Percentiles rank a stretch among this genome's conserved stretches.
These are phyloP conservation scores for Cichorium intybus DNA, from an alignment of 140 eudicot genomes.

Conservation along the genomic window DNA sequence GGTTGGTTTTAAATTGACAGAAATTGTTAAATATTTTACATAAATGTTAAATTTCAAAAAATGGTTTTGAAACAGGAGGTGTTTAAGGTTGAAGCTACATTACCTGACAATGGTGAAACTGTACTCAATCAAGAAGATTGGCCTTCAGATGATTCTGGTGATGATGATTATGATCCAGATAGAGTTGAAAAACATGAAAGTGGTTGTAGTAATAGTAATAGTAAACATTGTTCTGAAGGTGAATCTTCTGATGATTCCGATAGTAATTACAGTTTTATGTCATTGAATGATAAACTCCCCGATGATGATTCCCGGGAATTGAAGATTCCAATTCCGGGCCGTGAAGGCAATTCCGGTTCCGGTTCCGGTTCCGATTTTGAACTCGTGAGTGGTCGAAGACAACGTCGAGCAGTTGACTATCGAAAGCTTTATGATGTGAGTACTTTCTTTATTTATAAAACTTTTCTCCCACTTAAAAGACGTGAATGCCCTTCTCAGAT, in stretches of 20 bases:
- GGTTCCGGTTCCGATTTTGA: conserved; percentile 60
- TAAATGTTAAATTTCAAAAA: conserved; percentile 5
- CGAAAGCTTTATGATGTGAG: conserved; percentile 83
- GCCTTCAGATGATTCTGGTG: conserved; percentile 97
- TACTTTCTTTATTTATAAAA: conserved; percentile 3
- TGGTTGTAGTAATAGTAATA: conserved; percentile 31
- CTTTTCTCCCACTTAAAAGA: too few species aligned
- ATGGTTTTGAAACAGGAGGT: conserved; percentile 56
- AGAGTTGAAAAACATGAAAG: conserved; percentile 40
- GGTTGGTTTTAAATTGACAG: not conserved
- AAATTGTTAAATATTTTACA: not conserved
- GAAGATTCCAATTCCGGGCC: conserved; percentile 11
- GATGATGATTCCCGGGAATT: conserved; percentile 29
- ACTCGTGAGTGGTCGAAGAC: conserved; percentile 65
- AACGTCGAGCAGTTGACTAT: conserved; percentile 73
- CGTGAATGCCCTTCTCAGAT: not conserved
- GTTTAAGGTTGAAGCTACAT: conserved; percentile 81
- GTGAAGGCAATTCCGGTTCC: conserved; percentile 30
- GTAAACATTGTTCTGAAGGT: conserved; percentile 42
- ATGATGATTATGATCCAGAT: conserved; percentile 90
- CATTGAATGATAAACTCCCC: conserved; percentile 54
- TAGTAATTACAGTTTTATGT: conserved; percentile 57
- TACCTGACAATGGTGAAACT: conserved; percentile 62
- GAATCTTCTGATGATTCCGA: conserved; percentile 38
- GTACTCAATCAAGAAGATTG: conserved; percentile 66